phyloP scores from a whole-genome alignment of 2,329 filamentous ascomycete species.

The Ophiostoma fasciatum region DNA sequence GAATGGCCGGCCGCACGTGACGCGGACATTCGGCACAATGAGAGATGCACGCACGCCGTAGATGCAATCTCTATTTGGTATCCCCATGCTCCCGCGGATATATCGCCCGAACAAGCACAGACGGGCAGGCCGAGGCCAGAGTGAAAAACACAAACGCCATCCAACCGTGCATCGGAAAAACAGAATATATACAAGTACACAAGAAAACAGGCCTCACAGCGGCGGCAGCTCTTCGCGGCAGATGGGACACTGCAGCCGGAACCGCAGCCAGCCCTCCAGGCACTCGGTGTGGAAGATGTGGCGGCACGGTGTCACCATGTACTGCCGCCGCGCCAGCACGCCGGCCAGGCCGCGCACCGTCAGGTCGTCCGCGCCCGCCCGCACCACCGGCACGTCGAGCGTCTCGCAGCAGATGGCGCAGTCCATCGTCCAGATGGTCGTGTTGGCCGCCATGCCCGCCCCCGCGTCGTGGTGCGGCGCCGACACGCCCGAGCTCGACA shows the following conservation, averaged over 20 bases:
- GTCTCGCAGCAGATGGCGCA: constrained; percentile 92
- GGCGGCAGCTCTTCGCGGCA: constrained; percentile 83
- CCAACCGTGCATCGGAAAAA: no score
- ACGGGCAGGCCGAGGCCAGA: no score
- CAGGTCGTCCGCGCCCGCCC: constrained; percentile 36
- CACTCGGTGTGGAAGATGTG: constrained; percentile 92
- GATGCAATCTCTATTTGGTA: no score
- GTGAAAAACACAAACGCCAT: not conserved
- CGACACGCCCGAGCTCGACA: constrained; percentile 10
- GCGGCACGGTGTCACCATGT: constrained; percentile 95
- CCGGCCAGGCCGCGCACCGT: constrained; percentile 40
- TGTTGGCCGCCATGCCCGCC: constrained; percentile 21
- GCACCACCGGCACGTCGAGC: constrained; percentile 74
- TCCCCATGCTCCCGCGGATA: no score
- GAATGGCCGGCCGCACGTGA: no score
- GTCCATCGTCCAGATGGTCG: constrained; percentile 47
- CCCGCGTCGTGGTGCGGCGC: not conserved
- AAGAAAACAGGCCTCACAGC: constrained; percentile 34
- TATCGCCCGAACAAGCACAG: no score
- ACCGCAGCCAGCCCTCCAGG: constrained; percentile 91
- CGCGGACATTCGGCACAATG: no score
- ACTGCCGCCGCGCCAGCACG: constrained; percentile 64
- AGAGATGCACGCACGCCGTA: no score
- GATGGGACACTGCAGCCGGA: constrained; percentile 85
- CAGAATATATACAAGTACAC: not conserved